Base-by-base conservation (phyloP, 768 basidiomycete species). In the Clavaria fumosa region DNA sequence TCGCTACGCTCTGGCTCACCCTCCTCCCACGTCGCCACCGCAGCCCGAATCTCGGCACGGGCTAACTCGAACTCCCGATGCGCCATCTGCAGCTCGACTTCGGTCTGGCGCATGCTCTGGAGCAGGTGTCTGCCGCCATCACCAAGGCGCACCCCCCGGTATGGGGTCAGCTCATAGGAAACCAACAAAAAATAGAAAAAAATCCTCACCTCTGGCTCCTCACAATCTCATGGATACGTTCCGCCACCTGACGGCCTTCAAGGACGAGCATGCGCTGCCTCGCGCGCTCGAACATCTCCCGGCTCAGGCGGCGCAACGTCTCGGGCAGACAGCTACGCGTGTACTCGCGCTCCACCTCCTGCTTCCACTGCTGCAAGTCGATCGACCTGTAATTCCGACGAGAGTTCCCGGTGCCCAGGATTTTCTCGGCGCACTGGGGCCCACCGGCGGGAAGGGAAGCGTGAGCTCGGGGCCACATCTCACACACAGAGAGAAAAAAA, bases 351-450 rank as follows among this genome's bases (percentile, higher is more conserved):
- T 35, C 18, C 5, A 7, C 7, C 20, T 18, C 34, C 5, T 9
- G 12, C 34, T 15, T 18, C 34, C 34, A 35, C 20, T 5, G 12
- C 15, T 35, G n/a, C 34, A 9, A 15, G 20, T 6, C 23, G 7
- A 35, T 7, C 7, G 18, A 5, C 7, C 17, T 6, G 6, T 7
- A 35, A 19, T 10, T 35, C 5, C 9, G 19, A 6, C 17, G 6
- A 6, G 34, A 6, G 11, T 35, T 17, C 17, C 34, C 34, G 12
- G 7, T 11, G 17, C 34, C 34, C 15, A 35, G 18, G 15, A 35
- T 35, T 5, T 5, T 35, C 12, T 17, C 19, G 17, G 34, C 34
- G 15, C 34, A 35, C 34, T 35, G 34, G 5, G n/a, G n/a, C n/a
- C n/a, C n/a, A n/a, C n/a, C n/a, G n/a, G n/a, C n/a, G n/a, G n/a